Base-by-base conservation (phyloP, 768 basidiomycete genomes). In the Boletus rubroflammeus region DNA sequence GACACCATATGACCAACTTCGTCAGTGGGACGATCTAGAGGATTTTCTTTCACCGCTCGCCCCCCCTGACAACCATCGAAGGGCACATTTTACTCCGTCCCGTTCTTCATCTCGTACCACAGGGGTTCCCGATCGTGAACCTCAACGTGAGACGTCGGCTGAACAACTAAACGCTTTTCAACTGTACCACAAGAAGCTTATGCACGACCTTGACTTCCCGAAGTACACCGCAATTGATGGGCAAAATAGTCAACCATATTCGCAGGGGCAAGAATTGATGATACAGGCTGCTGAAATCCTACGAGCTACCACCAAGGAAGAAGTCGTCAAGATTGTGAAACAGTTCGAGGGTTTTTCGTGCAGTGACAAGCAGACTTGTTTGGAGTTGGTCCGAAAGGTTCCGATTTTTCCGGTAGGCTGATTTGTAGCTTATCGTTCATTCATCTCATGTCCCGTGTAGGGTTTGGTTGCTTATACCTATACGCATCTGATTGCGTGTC, bases 391-490 rank as follows among this genome's bases (percentile, higher is more conserved):
- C 31, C 43, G 10, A 43, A 48, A 54, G 14, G 39, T 40, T 29
- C 67, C 62, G 1, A 60, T 67, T 25, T 63, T 69, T 41, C 69
- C 64, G 43, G 67, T 70, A 38, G 26, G 64, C 2, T 42, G 17
- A 25, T 39, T 35, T 38, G 7, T 41, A 21, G 14, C 36, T 50
- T 46, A 17, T 32, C 19, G 6, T 53, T 51, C 17, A 1, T 36
- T 39, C 10, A 8, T 52, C 63, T 61, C 42, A 66, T 32, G 6
- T 34, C 23, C 10, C 21, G 1, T 21, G 36, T 26, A 68, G 67
- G 68, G 64, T 36, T 39, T 68, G 44, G 60, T 69, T 7, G 69
- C 67, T 26, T 69, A 71, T 39, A 57, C 58, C 3, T 68, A 64
- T 29, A 68, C 69, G 6, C 69, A 68, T 47, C 28, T 68, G 25